Conservation (phyloP, 179 eudicot species). For the Heliamphora pulchella region DNA sequence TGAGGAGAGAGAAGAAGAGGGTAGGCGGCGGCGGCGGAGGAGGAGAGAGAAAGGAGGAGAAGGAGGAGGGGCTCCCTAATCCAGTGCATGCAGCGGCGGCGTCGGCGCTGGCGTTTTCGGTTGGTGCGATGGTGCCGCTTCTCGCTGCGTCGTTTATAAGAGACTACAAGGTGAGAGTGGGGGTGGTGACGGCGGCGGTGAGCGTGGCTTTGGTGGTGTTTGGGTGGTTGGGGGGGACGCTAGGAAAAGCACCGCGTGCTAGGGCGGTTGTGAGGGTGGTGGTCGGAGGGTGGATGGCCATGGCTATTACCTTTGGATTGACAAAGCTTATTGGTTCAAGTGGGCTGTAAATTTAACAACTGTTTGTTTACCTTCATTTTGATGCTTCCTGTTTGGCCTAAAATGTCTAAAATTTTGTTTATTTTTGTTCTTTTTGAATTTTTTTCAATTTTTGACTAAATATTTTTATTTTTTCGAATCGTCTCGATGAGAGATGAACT, state of each 20-base stretch:
- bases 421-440: too few relatives aligned
- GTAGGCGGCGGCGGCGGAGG: neutral
- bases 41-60: neutral
- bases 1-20: constrained; percentile 25
- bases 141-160: constrained; percentile 34
- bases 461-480: too few relatives aligned
- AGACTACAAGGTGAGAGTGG: constrained; percentile 33
- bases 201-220: constrained; percentile 32
- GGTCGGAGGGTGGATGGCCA: constrained; percentile 43
- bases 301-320: constrained; percentile 37
- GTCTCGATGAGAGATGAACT: too few relatives aligned
- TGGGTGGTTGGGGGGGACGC: constrained; percentile 28
- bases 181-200: constrained; percentile 29
- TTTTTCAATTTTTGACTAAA: too few relatives aligned
- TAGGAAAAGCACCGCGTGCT: constrained; percentile 26
- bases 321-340: constrained; percentile 28
- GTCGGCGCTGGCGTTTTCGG: constrained; percentile 31
- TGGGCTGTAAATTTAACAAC: constrained; percentile 17
- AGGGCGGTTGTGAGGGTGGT: constrained; percentile 29
- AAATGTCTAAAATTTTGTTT: too few relatives aligned
- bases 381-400: too few relatives aligned
- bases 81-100: constrained; percentile 38
- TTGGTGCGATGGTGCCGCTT: constrained; percentile 38
- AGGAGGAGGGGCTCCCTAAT: constrained; percentile 25
- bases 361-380: neutral